Conservation (phyloP, 1,139 yeast genomes). For the Saccharomyces hybrid region DNA sequence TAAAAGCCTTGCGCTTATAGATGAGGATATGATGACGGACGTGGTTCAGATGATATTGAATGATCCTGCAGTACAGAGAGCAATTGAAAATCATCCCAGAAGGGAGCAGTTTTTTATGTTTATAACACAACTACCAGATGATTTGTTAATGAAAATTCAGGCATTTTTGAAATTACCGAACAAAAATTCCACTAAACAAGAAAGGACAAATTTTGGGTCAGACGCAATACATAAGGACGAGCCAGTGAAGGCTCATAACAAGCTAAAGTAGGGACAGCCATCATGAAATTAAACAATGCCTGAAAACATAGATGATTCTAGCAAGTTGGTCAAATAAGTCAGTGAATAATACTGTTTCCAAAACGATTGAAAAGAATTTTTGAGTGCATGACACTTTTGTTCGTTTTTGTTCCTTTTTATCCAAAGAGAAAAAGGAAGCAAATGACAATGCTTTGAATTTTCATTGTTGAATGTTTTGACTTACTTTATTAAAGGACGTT, state of each 20-base stretch:
- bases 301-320: slow-evolving; percentile 28
- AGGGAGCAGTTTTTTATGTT: slow-evolving; percentile 2
- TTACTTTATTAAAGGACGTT: neutral
- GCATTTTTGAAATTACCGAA: neutral
- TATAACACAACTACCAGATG: slow-evolving; percentile 3
- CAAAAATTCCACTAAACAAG: neutral
- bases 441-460: too few relatives aligned
- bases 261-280: neutral
- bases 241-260: neutral
- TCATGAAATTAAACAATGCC: slow-evolving; percentile 6
- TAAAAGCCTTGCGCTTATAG: neutral
- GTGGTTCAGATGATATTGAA: slow-evolving; percentile 28
- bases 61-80: slow-evolving; percentile 2
- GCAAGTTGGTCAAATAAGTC: slow-evolving; percentile 28
- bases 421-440: neutral
- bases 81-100: slow-evolving; percentile 1
- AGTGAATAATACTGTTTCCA: slow-evolving; percentile 35
- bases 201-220: neutral
- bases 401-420: neutral
- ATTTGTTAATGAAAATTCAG: neutral
- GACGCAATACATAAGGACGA: neutral
- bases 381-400: neutral
- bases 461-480: neutral
- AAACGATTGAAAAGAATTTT: slow-evolving; percentile 61
- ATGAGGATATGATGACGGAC: slow-evolving; percentile 3